Conservation (phyloP, 345 rosid species). For the Hibiscus trionum region DNA sequence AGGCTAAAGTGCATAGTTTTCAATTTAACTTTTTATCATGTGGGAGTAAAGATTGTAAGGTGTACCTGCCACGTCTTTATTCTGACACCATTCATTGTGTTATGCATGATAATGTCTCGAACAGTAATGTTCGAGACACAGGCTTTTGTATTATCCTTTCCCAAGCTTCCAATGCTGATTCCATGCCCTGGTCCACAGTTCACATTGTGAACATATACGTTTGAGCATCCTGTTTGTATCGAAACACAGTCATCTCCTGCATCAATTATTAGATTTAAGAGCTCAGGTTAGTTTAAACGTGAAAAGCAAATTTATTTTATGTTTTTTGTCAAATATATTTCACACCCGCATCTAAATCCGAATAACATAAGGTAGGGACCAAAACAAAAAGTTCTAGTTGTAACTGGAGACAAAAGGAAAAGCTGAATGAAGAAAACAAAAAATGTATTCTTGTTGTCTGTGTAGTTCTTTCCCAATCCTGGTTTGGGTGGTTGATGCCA, state of each 20-base stretch:
- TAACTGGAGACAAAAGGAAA: conserved; percentile 22
- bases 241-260: conserved; percentile 97
- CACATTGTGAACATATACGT: conserved; percentile 74
- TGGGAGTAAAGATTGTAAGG: conserved; percentile 4
- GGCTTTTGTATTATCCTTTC: conserved; percentile 76
- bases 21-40: too few species aligned
- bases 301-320: background rate
- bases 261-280: conserved; percentile 23
- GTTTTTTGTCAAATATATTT: too few species aligned
- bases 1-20: background rate
- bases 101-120: conserved; percentile 68
- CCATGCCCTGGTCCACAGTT: conserved; percentile 99
- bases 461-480: conserved; percentile 19
- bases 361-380: background rate
- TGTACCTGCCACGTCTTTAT: conserved; percentile 98
- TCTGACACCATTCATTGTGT: conserved; percentile 93
- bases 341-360: background rate
- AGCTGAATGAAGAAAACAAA: conserved; percentile 11
- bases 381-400: conserved; percentile 18
- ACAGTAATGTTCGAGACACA: conserved; percentile 93
- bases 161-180: conserved; percentile 94
- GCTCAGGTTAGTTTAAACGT: conserved; percentile 7
- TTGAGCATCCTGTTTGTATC: conserved; percentile 92
- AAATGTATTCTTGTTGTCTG: conserved; percentile 18
- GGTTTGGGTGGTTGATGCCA: conserved; percentile 11